Percentiles rank a stretch among this genome's conserved stretches.
phyloP scores from a whole-genome alignment of 371 early-diverging fungal genomes.

The Cladochytrium tenue region DNA sequence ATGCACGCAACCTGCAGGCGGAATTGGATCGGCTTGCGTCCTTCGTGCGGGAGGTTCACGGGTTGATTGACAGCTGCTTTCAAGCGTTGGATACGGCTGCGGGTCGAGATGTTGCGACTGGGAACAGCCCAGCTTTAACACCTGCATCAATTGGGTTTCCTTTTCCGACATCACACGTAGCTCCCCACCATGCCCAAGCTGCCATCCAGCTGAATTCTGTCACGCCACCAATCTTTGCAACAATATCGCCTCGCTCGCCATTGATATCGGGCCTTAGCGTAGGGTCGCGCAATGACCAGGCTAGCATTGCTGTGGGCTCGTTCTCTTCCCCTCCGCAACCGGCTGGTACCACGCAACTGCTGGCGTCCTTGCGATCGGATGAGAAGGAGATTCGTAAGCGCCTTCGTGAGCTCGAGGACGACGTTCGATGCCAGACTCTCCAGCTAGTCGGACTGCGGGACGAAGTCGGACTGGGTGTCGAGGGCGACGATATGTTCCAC shows the following conservation, averaged over 20 bases:
- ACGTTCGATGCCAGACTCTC: conserved; percentile 37
- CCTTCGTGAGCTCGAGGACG: conserved; percentile 39
- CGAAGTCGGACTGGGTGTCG: not conserved
- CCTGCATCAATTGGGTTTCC: not conserved
- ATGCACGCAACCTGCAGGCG: conserved; percentile 2
- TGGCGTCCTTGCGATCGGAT: conserved; percentile 16
- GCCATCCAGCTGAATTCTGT: not conserved
- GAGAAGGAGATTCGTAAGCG: conserved; percentile 27
- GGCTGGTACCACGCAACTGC: not conserved
- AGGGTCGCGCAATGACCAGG: not conserved
- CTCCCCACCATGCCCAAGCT: too few species aligned
- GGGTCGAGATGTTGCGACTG: not conserved
- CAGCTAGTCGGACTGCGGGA: conserved; percentile 23
- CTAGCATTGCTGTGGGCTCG: too few species aligned
- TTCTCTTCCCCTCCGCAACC: not conserved
- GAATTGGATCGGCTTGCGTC: conserved; percentile 22
- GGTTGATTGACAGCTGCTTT: conserved; percentile 14
- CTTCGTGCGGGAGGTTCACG: conserved; percentile 21
- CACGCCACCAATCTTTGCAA: not conserved
- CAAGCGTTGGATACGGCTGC: conserved; percentile 7
- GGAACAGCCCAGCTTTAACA: not conserved
- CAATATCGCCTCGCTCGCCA: not conserved
- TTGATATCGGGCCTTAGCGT: not conserved
- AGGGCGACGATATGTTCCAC: not conserved
- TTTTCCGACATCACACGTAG: not conserved